phyloP scores from a whole-genome alignment of 495 filamentous ascomycete species.

The Penicillium malachiteum region DNA sequence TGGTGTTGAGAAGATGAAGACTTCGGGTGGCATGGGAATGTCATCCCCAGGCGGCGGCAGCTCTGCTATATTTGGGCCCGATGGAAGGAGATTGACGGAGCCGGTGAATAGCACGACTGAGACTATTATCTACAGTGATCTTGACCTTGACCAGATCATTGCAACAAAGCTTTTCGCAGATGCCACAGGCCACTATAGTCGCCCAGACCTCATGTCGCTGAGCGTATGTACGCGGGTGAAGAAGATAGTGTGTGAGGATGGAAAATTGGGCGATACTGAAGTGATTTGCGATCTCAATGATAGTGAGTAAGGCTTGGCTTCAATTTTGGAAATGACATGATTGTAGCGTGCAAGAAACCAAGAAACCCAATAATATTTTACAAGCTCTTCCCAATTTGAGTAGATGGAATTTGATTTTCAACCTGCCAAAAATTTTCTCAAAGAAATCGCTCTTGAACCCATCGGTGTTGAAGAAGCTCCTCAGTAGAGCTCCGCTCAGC shows the following conservation, averaged over 20 bases:
- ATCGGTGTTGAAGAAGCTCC: no score
- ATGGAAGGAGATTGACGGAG: constrained; percentile 47
- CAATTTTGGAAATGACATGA: no score
- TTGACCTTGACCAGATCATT: constrained; percentile 41
- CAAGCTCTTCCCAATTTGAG: no score
- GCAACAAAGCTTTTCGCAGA: constrained; percentile 41
- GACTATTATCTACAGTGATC: constrained; percentile 49
- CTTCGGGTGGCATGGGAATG: constrained; percentile 32
- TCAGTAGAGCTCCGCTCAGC: no score
- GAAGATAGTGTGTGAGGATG: constrained; percentile 6
- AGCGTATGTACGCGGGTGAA: neutral
- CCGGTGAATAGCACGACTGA: constrained; percentile 33
- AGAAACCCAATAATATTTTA: no score
- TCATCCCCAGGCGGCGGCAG: constrained; percentile 44
- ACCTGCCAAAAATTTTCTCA: no score
- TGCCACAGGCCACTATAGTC: constrained; percentile 49
- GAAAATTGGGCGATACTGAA: neutral
- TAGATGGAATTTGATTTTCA: no score
- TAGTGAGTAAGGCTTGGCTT: no score
- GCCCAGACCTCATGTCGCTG: constrained; percentile 56
- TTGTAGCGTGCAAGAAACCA: no score
- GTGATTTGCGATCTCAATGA: no score
- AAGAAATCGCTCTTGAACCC: no score
- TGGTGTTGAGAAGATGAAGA: constrained; percentile 43
- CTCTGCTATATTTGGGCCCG: constrained; percentile 53